Base-by-base conservation (phyloP, 352 stramenopile genomes). In the Pilasporangium apinafurcum region DNA sequence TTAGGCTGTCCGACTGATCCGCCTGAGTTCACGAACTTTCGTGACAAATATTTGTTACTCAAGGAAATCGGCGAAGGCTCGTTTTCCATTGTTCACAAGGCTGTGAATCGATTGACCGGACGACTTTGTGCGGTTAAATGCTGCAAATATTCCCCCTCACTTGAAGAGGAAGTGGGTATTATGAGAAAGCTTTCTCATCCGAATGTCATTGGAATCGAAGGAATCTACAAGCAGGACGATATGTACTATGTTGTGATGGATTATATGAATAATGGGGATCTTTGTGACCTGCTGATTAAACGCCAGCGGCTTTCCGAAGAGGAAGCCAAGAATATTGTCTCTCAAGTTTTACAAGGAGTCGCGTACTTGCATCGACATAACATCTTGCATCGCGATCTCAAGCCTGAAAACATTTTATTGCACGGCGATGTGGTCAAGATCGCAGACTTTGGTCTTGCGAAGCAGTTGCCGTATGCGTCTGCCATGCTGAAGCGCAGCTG, bases 161-260 rank as follows among this genome's bases (percentile, higher is more conserved):
- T 92, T 13, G 60, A 83, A 37, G 71, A 89, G 56, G 79, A 92
- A 59, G 75, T 89, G 12, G 59, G 55, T 0, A 73, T 92, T 41
- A 48, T 92, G 46, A 62, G 59, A 4, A 68, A 62, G 16, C 37
- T 92, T 2, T 60, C 67, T 20, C 78, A 91, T 24, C 74, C 75
- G 2, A 92, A 89, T 34, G 57, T 92, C 18, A 63, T 89, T 18
- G 52, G 55, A 3, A 39, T 92, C 3, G 68, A 92, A 48, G 76
- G 71, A 7, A 74, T 92, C 3, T 92, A 84, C 53, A 31, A 67
- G 4, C 70, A 82, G 14, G 62, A 84, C 41, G 59, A 76, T 32
- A 81, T 89, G 39, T 83, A 82, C 51, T 92, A 86, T 43, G 71
- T 92, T 22, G 76, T 89, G 37, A 86, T 92, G 74, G 79, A 89